Conservation (phyloP, 192 early-diverging fungal genomes). For the Obelidium mucronatum region DNA sequence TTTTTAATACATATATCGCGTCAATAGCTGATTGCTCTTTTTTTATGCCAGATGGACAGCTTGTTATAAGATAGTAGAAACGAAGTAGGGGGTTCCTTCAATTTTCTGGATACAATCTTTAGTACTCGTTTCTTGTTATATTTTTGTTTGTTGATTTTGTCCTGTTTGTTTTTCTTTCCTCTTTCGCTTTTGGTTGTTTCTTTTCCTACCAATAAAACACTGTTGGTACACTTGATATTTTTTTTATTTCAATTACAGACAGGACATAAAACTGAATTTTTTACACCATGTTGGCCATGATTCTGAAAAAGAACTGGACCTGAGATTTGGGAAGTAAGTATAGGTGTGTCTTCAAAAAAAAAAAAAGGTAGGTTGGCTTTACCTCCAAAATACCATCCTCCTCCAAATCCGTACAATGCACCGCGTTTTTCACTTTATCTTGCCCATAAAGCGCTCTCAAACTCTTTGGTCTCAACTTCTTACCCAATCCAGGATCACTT, state of each 20-base stretch:
- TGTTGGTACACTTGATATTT: too few relatives aligned
- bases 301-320: slow-evolving; percentile 57
- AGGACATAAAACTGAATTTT: not conserved
- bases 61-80: not conserved
- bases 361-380: too few relatives aligned
- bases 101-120: too few relatives aligned
- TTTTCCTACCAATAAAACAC: not conserved
- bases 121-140: too few relatives aligned
- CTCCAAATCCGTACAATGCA: slow-evolving; percentile 66
- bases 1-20: not conserved
- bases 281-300: slow-evolving; percentile 38
- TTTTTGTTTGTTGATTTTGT: not conserved
- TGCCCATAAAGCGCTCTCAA: slow-evolving; percentile 58
- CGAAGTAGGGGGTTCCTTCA: too few relatives aligned
- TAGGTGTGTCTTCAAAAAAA: too few relatives aligned
- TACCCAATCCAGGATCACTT: slow-evolving; percentile 55
- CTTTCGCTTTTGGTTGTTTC: not conserved
- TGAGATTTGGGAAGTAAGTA: slow-evolving; percentile 12
- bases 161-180: not conserved
- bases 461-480: slow-evolving; percentile 52
- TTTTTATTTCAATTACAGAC: too few relatives aligned
- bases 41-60: not conserved
- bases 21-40: not conserved
- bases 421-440: slow-evolving; percentile 60
- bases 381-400: slow-evolving; percentile 66